Evolutionary conservation across 73 alveolate species (phyloP), one percentile per base, ranked within the genome.

Genomic region (Blepharisma japonicum): DNA sequence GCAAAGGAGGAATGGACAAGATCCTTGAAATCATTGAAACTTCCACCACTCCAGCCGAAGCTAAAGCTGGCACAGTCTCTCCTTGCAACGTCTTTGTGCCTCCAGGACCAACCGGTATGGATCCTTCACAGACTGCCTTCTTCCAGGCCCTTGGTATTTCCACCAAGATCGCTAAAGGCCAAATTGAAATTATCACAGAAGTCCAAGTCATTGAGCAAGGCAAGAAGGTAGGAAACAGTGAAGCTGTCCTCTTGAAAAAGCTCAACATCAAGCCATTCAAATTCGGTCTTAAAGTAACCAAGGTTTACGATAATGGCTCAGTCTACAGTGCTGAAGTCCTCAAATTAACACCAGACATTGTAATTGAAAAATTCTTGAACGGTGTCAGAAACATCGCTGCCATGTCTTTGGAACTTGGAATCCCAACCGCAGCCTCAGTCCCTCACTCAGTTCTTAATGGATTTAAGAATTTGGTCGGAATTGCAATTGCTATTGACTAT

Each of bases 91-190:
- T 97, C 80, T 91, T 89, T 81, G 97, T 97, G 77, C 97, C 97
- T 20, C 93, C 99, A 53, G 99, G 99, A 14, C 98, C 99, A 20
- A 96, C 99, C 68, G 99, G 99, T 84, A 93, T 97, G 95, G 99
- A 97, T 80, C 98, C 99, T 71, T 91, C 99, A 78, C 98, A 94
- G 89, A 97, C 98, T 54, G 90, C 91, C 80, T 97, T 96, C 98
- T 97, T 97, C 99, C 99, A 97, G 88, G 98, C 92, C 11, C 81
- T 92, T 49, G 83, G 86, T 71, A 90, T 92, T 80, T 92, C 98
- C n/a, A 97, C 99, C 86, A 97, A 97, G 95, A 97, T 97, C 80
- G 97, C 90, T 86, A 97, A 96, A 96, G 97, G 98, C 77, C 98
- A 97, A 90, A 96, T 97, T 83, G 98, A 97, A 91, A 95, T 97